Evolutionary conservation across 208 protist species (phyloP).

Genomic region (Acanthamoeba lenticulata): DNA sequence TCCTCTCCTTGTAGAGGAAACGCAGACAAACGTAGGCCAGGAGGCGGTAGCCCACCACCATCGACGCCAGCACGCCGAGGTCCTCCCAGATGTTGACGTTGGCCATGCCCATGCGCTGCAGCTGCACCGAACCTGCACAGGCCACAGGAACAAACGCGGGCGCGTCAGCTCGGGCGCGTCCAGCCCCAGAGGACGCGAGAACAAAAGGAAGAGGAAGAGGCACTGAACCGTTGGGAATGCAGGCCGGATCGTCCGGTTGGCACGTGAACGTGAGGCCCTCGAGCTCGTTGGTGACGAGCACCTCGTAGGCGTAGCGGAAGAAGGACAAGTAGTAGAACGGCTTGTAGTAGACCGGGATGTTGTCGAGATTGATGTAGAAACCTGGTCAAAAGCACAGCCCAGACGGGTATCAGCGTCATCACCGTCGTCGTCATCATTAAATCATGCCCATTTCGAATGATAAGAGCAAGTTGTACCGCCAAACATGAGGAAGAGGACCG

Average conservation of each 20-base stretch:
- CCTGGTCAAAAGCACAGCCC: no score
- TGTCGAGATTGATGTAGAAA: background rate
- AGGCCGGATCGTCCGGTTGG: background rate
- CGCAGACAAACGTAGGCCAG: constrained; percentile 8
- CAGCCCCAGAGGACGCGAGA: background rate
- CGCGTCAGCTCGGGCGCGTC: no score
- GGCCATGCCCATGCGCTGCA: background rate
- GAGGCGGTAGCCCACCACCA: background rate
- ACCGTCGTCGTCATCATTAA: no score
- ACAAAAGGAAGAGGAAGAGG: background rate
- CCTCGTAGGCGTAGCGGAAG: constrained; percentile 19
- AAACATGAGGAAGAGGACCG: constrained; percentile 30
- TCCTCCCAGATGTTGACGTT: background rate
- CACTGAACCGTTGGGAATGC: background rate
- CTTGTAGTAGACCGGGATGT: background rate
- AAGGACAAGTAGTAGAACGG: background rate
- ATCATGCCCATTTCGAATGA: background rate
- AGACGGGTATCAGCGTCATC: no score
- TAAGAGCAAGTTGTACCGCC: background rate
- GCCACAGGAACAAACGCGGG: background rate
- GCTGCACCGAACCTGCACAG: background rate
- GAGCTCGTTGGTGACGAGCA: background rate
- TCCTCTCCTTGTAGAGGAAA: constrained; percentile 20
- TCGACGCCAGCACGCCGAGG: background rate
- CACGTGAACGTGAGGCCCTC: background rate